phyloP scores from a whole-genome alignment of 2,329 filamentous ascomycete genomes.

The Xylariaceae sp. region DNA sequence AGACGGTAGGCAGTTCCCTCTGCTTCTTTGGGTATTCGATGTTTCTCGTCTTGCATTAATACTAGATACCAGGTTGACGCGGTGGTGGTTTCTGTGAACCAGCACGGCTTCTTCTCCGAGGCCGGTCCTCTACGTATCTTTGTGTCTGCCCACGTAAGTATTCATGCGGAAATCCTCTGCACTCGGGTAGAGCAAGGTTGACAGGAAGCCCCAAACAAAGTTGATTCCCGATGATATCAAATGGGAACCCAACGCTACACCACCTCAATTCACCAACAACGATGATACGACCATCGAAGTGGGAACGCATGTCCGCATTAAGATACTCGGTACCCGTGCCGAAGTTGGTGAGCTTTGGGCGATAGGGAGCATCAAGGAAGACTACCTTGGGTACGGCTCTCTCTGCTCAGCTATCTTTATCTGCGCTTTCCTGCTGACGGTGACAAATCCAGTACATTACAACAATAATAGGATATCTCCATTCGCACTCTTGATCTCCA shows the following conservation, averaged over 20 bases:
- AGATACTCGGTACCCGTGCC: conserved; percentile 87
- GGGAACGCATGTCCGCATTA: conserved; percentile 86
- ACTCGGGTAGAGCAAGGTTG: conserved; percentile 15
- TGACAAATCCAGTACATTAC: conserved; percentile 21
- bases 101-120: conserved; percentile 84
- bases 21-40: conserved; percentile 1
- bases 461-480: no score
- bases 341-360: conserved; percentile 95
- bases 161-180: conserved; percentile 3
- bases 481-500: no score
- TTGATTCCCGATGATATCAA: conserved; percentile 89
- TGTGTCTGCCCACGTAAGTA: conserved; percentile 69
- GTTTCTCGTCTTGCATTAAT: conserved; percentile 19
- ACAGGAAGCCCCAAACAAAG: conserved; percentile 41
- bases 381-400: conserved; percentile 57
- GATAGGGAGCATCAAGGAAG: conserved; percentile 93
- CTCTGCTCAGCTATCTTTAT: not conserved
- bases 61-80: conserved; percentile 71
- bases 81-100: conserved; percentile 84
- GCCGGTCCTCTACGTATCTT: conserved; percentile 75
- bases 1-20: conserved; percentile 65
- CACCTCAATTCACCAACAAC: conserved; percentile 95
- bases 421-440: conserved; percentile 7
- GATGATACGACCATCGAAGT: conserved; percentile 91
- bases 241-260: conserved; percentile 91